Evolutionary conservation across 495 filamentous ascomycete species (phyloP).

Genomic region (Cudoniella acicularis): DNA sequence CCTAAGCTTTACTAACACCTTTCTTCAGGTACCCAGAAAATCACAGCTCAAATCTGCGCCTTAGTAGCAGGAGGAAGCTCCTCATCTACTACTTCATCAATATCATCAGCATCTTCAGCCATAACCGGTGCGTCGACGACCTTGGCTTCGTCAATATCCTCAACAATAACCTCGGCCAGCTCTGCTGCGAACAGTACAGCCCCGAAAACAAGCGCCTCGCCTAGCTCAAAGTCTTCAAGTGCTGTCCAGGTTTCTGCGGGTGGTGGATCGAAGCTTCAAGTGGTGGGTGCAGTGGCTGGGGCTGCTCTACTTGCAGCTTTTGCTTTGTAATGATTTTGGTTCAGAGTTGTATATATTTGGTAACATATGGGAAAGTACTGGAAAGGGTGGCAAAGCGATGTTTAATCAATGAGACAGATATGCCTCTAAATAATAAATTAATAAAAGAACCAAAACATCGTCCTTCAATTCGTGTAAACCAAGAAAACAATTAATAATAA

Average conservation of each 20-base stretch:
- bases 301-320: slow-evolving; percentile 29
- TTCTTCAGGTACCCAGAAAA: background rate
- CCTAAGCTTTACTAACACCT: background rate
- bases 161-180: background rate
- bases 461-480: no score
- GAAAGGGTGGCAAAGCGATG: no score
- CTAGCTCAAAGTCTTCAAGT: background rate
- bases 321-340: slow-evolving; percentile 23
- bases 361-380: background rate
- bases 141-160: background rate
- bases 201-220: background rate
- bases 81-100: background rate
- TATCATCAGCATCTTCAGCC: background rate
- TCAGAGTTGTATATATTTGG: background rate
- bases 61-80: background rate
- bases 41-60: slow-evolving; percentile 1
- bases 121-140: background rate
- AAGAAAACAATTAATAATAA: no score
- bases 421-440: background rate
- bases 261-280: slow-evolving; percentile 19
- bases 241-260: slow-evolving; percentile 8
- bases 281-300: slow-evolving; percentile 23
- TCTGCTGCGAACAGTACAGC: background rate
- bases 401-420: background rate
- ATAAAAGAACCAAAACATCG: no score